Evolutionary conservation across 768 basidiomycete species (phyloP).

Genomic region (Asterophora lycoperdoides): DNA sequence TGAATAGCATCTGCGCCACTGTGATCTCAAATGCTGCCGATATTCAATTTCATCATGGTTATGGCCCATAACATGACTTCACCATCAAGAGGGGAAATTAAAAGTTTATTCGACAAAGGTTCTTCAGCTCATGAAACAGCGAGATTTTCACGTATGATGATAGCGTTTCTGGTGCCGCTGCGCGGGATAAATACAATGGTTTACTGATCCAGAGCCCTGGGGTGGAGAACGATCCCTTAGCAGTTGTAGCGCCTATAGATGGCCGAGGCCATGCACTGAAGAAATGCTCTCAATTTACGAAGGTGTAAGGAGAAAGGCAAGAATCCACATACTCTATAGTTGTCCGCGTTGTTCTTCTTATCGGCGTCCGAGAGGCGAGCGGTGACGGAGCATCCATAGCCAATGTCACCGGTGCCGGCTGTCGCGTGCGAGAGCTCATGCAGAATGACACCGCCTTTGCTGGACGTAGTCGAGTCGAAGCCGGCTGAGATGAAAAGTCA

Average conservation of each 20-base stretch:
- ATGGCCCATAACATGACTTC: too few relatives aligned
- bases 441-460: conserved; percentile 9
- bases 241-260: conserved; percentile 12
- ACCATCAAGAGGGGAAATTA: too few relatives aligned
- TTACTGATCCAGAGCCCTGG: too few relatives aligned
- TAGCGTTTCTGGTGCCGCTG: too few relatives aligned
- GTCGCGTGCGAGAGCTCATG: conserved; percentile 13
- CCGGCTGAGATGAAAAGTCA: background rate
- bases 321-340: conserved; percentile 3
- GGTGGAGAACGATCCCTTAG: background rate
- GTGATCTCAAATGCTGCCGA: too few relatives aligned
- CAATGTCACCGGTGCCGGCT: conserved; percentile 6
- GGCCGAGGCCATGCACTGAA: conserved; percentile 9
- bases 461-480: conserved; percentile 5
- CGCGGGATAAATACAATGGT: too few relatives aligned
- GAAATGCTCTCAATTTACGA: background rate
- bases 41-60: too few relatives aligned
- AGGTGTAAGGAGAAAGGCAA: background rate
- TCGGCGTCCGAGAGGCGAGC: conserved; percentile 3
- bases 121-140: too few relatives aligned
- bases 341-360: conserved; percentile 9
- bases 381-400: conserved; percentile 10
- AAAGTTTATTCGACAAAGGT: too few relatives aligned
- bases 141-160: too few relatives aligned
- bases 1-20: too few relatives aligned